phyloP scores from a whole-genome alignment of 352 stramenopile species.

The Pythium folliculosum region DNA sequence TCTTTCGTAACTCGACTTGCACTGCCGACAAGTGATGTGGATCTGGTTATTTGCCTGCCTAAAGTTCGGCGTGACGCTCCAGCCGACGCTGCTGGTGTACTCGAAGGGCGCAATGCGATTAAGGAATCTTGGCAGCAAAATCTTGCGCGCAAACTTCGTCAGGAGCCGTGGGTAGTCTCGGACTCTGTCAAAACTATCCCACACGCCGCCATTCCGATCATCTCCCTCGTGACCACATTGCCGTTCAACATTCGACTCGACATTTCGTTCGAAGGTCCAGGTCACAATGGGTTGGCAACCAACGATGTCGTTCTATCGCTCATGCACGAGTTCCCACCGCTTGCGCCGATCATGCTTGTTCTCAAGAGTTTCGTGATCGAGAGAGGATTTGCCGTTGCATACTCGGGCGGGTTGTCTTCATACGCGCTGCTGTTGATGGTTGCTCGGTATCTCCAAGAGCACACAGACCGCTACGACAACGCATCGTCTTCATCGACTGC shows the following conservation, averaged over 20 bases:
- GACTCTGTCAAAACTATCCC: constrained; percentile 97
- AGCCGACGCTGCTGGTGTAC: constrained; percentile 92
- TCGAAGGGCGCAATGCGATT: constrained; percentile 98
- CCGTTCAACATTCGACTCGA: constrained; percentile 90
- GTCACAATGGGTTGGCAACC: constrained; percentile 95
- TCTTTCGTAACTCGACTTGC: constrained; percentile 95
- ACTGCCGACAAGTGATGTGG: constrained; percentile 96
- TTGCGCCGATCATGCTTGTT: constrained; percentile 95
- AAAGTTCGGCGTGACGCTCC: constrained; percentile 95
- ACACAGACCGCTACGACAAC: constrained; percentile 63
- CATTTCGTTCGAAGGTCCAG: constrained; percentile 96
- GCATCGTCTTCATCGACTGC: not conserved
- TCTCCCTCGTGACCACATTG: constrained; percentile 90
- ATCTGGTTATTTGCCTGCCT: constrained; percentile 97
- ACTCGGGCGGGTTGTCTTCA: constrained; percentile 96
- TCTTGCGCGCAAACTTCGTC: constrained; percentile 93
- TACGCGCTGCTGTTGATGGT: constrained; percentile 97
- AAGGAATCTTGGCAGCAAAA: constrained; percentile 98
- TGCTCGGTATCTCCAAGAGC: constrained; percentile 91
- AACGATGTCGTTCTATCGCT: constrained; percentile 93
- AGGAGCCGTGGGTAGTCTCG: constrained; percentile 90
- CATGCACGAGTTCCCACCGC: constrained; percentile 92
- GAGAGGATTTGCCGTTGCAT: constrained; percentile 92
- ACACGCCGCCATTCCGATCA: constrained; percentile 96
- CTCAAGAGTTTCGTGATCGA: constrained; percentile 95